A percentile compares a stretch with the other conserved stretches of the same genome.
These are phyloP conservation scores for Hemisphaericaspora nanyangensis DNA, from an alignment of 805 yeast species.

Conservation along the genomic window DNA sequence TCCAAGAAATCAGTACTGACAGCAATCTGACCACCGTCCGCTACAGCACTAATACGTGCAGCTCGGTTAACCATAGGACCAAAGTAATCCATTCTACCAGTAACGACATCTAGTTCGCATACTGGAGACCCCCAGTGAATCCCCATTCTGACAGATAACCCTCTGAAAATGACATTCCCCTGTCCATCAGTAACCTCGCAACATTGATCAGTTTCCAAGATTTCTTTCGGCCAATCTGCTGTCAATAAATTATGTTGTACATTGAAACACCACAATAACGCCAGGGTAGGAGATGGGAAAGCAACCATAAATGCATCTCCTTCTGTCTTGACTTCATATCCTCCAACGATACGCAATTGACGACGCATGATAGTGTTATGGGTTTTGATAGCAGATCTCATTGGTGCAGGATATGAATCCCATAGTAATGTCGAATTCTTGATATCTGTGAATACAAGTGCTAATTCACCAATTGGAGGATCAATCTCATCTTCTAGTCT, in stretches of 20 bases:
- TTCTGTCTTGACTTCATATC: constrained; percentile 97
- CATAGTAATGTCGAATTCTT: constrained; percentile 89
- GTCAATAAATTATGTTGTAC: constrained; percentile 78
- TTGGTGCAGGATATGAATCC: constrained; percentile 90
- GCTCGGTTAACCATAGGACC: constrained; percentile 99
- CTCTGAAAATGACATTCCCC: constrained; percentile 66
- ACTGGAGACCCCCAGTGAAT: constrained; percentile 98
- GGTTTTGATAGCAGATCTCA: constrained; percentile 94
- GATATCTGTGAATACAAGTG: constrained; percentile 96
- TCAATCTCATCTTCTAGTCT: constrained; percentile 85
- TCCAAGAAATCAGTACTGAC: constrained; percentile 76
- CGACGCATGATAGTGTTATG: constrained; percentile 95
- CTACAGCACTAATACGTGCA: constrained; percentile 87
- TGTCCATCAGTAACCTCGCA: constrained; percentile 67
- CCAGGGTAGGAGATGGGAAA: constrained; percentile 87
- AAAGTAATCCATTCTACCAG: constrained; percentile 96
- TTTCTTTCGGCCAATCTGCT: constrained; percentile 96
- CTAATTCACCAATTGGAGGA: constrained; percentile 92
- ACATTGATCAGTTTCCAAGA: constrained; percentile 80
- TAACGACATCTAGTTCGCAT: constrained; percentile 89
- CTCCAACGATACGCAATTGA: constrained; percentile 87
- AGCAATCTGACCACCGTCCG: constrained; percentile 97
- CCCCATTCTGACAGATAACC: constrained; percentile 96
- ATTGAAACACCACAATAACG: constrained; percentile 89
- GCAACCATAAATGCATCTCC: constrained; percentile 99